Percentiles rank a stretch among this genome's conserved stretches.
These are phyloP conservation scores for Fraxinus paxiana DNA, from an alignment of 305 asterid species.

Conservation along the genomic window DNA sequence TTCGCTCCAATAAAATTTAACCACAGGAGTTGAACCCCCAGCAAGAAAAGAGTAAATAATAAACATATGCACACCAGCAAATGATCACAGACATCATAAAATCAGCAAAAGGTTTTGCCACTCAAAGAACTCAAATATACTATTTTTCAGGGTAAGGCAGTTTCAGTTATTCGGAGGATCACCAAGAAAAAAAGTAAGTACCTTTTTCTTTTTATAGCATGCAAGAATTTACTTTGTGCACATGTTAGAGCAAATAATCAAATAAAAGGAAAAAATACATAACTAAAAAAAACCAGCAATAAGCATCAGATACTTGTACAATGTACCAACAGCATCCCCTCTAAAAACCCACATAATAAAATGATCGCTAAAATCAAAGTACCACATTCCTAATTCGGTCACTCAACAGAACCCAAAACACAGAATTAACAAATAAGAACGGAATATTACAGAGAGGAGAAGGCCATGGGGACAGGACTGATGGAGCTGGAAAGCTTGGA, in stretches of 20 bases:
- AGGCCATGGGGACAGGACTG: slow-evolving; percentile 77
- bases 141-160: neutral
- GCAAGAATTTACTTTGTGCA: neutral
- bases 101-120: neutral
- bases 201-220: neutral
- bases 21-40: neutral
- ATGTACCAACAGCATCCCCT: neutral
- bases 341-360: neutral
- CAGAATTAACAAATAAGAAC: neutral
- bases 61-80: neutral
- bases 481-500: slow-evolving; percentile 61
- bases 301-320: neutral
- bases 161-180: neutral
- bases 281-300: neutral
- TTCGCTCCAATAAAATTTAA: neutral
- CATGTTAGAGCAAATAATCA: neutral
- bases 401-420: slow-evolving; percentile 9
- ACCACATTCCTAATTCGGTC: slow-evolving; percentile 1
- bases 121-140: neutral
- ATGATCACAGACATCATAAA: neutral
- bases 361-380: neutral
- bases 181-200: neutral
- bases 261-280: neutral
- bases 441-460: slow-evolving; percentile 50
- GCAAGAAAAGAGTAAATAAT: neutral